Evolutionary conservation across 179 eudicot genomes (phyloP).

Genomic region (Spinacia oleracea): DNA sequence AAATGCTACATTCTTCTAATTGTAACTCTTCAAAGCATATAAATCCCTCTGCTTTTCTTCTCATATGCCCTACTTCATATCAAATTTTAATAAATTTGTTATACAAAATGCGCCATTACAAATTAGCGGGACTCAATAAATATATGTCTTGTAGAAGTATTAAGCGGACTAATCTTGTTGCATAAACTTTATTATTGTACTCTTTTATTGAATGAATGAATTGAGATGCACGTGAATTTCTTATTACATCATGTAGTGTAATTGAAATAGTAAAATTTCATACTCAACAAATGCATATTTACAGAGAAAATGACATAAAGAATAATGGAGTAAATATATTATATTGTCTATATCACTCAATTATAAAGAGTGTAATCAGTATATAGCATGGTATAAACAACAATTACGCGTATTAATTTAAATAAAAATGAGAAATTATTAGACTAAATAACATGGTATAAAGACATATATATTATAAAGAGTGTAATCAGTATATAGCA

Average conservation of each 20-base stretch:
- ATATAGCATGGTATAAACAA: too few species aligned
- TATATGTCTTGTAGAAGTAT: not conserved
- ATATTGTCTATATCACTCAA: not conserved
- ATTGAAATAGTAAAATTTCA: not conserved
- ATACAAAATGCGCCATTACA: too few species aligned
- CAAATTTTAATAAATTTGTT: not conserved
- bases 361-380: not conserved
- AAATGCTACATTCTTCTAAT: not conserved
- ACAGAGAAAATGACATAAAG: not conserved
- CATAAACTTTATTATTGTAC: constrained; percentile 3
- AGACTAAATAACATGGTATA: not conserved
- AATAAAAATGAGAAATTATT: not conserved
- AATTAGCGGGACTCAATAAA: not conserved
- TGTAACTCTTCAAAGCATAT: not conserved
- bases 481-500: too few species aligned
- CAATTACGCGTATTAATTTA: too few species aligned
- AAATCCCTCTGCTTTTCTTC: not conserved
- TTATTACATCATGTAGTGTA: not conserved
- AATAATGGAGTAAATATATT: too few species aligned
- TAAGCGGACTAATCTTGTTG: not conserved
- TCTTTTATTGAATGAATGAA: not conserved
- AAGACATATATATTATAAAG: too few species aligned
- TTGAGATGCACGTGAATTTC: not conserved
- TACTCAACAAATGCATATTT: not conserved
- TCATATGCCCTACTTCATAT: not conserved